A percentile compares a stretch with the other conserved stretches of the same genome.
Conservation (phyloP, 495 filamentous ascomycete species). For the Lophiostoma macrostomum region DNA sequence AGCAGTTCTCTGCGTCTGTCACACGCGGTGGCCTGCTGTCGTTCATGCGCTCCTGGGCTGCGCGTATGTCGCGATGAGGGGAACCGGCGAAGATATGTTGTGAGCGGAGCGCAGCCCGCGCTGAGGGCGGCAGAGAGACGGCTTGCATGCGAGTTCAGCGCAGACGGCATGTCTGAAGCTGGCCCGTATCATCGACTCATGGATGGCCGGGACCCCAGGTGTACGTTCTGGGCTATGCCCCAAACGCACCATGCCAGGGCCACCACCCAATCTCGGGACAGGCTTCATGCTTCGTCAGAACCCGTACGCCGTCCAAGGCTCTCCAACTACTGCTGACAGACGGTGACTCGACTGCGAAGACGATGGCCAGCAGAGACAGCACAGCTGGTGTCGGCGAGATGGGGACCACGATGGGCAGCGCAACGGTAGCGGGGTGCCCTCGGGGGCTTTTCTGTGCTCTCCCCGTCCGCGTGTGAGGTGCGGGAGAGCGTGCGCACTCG, state of each 20-base stretch:
- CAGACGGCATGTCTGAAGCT: background rate
- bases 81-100: background rate
- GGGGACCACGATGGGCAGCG: too few species aligned
- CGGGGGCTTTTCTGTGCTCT: too few species aligned
- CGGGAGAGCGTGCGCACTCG: slow-evolving; percentile 10
- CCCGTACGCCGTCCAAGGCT: background rate
- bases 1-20: background rate
- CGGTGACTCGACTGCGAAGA: background rate
- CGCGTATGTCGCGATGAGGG: background rate
- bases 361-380: background rate
- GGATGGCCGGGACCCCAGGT: background rate
- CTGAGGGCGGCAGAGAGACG: background rate
- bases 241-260: slow-evolving; percentile 16
- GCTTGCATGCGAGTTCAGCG: background rate
- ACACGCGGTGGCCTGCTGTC: background rate
- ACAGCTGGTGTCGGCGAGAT: background rate
- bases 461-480: too few species aligned
- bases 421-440: too few species aligned
- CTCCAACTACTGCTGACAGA: background rate
- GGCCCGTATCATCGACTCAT: background rate
- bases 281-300: slow-evolving; percentile 7
- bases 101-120: background rate
- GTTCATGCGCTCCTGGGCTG: background rate
- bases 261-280: slow-evolving; percentile 13
- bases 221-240: slow-evolving; percentile 5